Evolutionary conservation across 139 green algal genomes (phyloP).

Genomic region (Yamagishiella unicocca): DNA sequence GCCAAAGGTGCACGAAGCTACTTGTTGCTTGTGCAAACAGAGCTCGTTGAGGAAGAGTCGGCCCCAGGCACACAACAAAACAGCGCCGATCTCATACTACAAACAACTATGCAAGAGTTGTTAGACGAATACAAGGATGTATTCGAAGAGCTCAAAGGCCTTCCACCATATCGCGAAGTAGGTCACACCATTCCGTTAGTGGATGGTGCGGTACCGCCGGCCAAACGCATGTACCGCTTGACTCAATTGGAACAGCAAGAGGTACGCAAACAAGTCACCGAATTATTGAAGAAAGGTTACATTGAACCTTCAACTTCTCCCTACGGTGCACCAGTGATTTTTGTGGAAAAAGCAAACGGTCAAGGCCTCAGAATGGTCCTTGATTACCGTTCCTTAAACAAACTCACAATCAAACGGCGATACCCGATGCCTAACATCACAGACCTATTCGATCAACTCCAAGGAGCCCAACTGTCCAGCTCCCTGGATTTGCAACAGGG

Average conservation of each 20-base stretch:
- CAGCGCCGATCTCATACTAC: neutral
- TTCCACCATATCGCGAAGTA: constrained; percentile 37
- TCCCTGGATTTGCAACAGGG: constrained; percentile 1
- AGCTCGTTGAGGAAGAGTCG: neutral
- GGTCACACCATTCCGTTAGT: constrained; percentile 51
- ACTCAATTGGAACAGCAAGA: constrained; percentile 61
- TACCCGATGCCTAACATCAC: constrained; percentile 10
- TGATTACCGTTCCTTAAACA: constrained; percentile 55
- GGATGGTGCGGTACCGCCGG: constrained; percentile 37
- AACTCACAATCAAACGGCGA: constrained; percentile 56
- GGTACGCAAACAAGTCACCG: constrained; percentile 53
- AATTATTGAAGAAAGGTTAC: constrained; percentile 62
- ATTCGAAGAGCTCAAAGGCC: neutral
- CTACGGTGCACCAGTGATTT: constrained; percentile 6
- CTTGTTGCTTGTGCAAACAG: neutral
- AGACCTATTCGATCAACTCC: neutral
- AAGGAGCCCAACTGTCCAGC: neutral
- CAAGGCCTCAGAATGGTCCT: constrained; percentile 64
- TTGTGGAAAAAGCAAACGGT: constrained; percentile 68
- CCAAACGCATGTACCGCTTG: constrained; percentile 48
- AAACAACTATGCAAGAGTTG: neutral
- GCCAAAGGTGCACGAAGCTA: neutral
- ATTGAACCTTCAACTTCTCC: constrained; percentile 66
- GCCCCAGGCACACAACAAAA: neutral
- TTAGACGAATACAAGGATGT: constrained; percentile 21